phyloP scores from a whole-genome alignment of 192 early-diverging fungal genomes.

The Physocladia obscura region DNA sequence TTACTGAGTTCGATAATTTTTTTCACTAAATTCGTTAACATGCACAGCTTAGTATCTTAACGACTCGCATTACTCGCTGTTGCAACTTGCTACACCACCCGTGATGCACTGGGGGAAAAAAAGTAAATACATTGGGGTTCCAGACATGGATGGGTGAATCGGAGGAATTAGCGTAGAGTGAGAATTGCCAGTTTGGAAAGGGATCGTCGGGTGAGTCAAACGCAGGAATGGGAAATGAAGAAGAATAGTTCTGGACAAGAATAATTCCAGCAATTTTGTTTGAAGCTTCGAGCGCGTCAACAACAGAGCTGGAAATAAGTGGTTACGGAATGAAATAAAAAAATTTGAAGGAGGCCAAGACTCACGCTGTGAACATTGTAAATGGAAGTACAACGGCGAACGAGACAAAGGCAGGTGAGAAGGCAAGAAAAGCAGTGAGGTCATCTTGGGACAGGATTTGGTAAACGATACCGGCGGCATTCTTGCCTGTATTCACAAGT shows the following conservation, averaged over 20 bases:
- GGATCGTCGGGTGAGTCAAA: slow-evolving; percentile 56
- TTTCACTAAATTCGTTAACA: too few relatives aligned
- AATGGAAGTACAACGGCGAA: slow-evolving; percentile 68
- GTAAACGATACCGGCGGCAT: slow-evolving; percentile 61
- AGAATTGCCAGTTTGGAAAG: slow-evolving; percentile 72
- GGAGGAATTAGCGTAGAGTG: slow-evolving; percentile 58
- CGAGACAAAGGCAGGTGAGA: slow-evolving; percentile 30
- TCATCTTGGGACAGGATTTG: slow-evolving; percentile 46
- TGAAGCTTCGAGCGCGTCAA: slow-evolving; percentile 21
- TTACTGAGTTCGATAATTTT: too few relatives aligned
- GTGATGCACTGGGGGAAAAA: background rate
- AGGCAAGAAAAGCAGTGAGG: slow-evolving; percentile 48
- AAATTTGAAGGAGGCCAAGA: background rate
- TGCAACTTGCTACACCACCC: too few relatives aligned
- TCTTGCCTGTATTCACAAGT: background rate
- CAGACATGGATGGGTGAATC: slow-evolving; percentile 51
- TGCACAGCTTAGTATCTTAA: too few relatives aligned
- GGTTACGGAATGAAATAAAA: background rate
- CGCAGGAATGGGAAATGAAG: slow-evolving; percentile 32
- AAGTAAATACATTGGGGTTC: slow-evolving; percentile 75
- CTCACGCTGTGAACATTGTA: slow-evolving; percentile 58
- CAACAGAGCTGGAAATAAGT: too few relatives aligned
- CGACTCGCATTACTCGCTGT: too few relatives aligned
- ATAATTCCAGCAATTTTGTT: slow-evolving; percentile 61
- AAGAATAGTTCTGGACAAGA: slow-evolving; percentile 27